These are phyloP conservation scores for Galerina marginata DNA, from an alignment of 768 basidiomycete genomes.

Conservation along the genomic window DNA sequence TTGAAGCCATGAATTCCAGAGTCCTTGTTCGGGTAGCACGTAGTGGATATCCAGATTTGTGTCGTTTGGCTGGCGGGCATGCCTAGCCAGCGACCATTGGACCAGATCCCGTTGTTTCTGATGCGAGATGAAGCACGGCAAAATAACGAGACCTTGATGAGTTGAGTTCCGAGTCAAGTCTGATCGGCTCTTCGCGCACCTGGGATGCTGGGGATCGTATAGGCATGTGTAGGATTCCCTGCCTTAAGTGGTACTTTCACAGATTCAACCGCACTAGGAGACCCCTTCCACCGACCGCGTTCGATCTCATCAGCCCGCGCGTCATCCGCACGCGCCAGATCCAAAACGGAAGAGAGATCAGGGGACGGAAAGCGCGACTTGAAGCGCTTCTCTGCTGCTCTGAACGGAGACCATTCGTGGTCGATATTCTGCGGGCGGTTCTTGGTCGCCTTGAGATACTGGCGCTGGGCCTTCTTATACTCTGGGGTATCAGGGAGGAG, in stretches of 20 bases:
- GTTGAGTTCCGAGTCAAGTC: neutral
- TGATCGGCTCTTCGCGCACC: slow-evolving; percentile 44
- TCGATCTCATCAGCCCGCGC: slow-evolving; percentile 45
- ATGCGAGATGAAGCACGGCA: slow-evolving; percentile 74
- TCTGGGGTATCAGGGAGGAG: slow-evolving; percentile 54
- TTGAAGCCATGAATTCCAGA: slow-evolving; percentile 72
- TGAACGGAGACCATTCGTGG: slow-evolving; percentile 74
- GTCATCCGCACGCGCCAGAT: slow-evolving; percentile 58
- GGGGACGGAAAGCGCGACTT: slow-evolving; percentile 82
- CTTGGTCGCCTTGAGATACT: slow-evolving; percentile 63
- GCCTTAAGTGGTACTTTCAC: slow-evolving; percentile 33
- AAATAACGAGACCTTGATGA: slow-evolving; percentile 70
- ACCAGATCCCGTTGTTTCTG: slow-evolving; percentile 72
- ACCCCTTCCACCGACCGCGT: slow-evolving; percentile 54
- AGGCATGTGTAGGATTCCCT: slow-evolving; percentile 38
- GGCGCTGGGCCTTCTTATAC: slow-evolving; percentile 65
- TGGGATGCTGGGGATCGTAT: slow-evolving; percentile 57
- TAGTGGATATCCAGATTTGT: slow-evolving; percentile 94
- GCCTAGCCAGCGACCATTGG: slow-evolving; percentile 73
- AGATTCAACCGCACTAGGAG: slow-evolving; percentile 40
- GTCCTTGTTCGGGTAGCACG: slow-evolving; percentile 67
- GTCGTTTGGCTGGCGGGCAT: slow-evolving; percentile 81
- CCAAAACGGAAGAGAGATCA: slow-evolving; percentile 71
- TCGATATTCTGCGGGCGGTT: slow-evolving; percentile 52
- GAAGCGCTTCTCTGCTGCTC: slow-evolving; percentile 79